A percentile compares a stretch with the other conserved stretches of the same genome.
Conservation (phyloP, 352 stramenopile genomes). For the Phytopythium mirpurense region DNA sequence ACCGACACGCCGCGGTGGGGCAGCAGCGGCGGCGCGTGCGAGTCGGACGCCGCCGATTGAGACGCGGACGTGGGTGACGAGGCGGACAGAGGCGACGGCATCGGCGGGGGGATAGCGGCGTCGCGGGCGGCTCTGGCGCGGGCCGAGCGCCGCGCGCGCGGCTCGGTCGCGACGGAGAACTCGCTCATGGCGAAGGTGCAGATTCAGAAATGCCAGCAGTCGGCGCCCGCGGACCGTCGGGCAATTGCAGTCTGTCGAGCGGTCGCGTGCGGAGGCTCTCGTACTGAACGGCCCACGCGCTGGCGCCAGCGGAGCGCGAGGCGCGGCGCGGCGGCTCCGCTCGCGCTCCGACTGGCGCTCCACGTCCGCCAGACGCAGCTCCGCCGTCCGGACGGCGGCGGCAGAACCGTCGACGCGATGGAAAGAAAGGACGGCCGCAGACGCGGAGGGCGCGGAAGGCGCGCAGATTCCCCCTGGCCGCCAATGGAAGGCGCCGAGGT, state of each 20-base stretch:
- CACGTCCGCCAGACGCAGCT: neutral
- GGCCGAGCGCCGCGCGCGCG: neutral
- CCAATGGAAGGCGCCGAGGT: neutral
- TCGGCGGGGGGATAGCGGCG: neutral
- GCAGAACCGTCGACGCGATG: neutral
- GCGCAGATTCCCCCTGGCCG: neutral
- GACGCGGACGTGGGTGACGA: neutral
- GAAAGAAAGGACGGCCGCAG: neutral
- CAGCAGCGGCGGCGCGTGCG: neutral
- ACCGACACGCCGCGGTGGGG: slow-evolving; percentile 3
- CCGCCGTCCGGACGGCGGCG: neutral
- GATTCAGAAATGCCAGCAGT: slow-evolving; percentile 1
- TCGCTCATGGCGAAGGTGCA: slow-evolving; percentile 1
- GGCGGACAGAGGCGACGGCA: no score
- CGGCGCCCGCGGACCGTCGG: no score
- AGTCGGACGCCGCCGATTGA: neutral
- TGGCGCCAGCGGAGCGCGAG: neutral
- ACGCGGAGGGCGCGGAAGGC: neutral
- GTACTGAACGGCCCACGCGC: neutral
- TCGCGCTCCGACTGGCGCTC: neutral
- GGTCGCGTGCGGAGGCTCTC: neutral
- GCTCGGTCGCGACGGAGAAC: slow-evolving; percentile 6
- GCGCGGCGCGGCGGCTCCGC: neutral
- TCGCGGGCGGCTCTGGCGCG: neutral
- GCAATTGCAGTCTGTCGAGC: no score